Percentiles rank a stretch among this genome's conserved stretches.
Evolutionary conservation across 345 rosid genomes (phyloP).

Genomic region (Eucalyptus globulus): DNA sequence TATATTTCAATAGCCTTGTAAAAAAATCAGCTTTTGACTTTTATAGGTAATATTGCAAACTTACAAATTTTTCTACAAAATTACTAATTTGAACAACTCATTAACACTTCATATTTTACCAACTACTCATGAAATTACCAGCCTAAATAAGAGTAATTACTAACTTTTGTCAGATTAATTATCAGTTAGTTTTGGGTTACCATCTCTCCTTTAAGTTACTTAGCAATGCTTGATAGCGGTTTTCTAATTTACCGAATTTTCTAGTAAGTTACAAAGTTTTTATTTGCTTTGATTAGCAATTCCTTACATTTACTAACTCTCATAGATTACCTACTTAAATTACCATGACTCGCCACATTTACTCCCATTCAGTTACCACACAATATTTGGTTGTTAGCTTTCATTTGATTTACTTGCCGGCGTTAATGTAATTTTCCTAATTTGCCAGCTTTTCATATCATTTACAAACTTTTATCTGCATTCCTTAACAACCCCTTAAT

Average conservation of each 20-base stretch:
- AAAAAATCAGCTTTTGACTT: neutral
- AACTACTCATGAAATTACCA: neutral
- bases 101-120: neutral
- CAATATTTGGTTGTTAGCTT: neutral
- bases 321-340: neutral
- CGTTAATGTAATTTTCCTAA: neutral
- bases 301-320: neutral
- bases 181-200: neutral
- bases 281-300: neutral
- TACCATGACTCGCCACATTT: neutral
- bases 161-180: too few relatives aligned
- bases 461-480: neutral
- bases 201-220: neutral
- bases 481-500: neutral
- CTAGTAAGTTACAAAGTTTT: neutral
- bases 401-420: neutral
- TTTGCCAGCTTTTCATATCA: too few relatives aligned
- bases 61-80: neutral
- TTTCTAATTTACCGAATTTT: neutral
- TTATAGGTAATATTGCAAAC: neutral
- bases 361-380: neutral
- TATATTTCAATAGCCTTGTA: neutral
- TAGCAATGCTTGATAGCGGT: neutral
- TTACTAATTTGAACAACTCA: neutral
- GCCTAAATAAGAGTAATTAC: neutral